phyloP scores from a whole-genome alignment of 805 yeast genomes.

The Brettanomyces sp. region DNA sequence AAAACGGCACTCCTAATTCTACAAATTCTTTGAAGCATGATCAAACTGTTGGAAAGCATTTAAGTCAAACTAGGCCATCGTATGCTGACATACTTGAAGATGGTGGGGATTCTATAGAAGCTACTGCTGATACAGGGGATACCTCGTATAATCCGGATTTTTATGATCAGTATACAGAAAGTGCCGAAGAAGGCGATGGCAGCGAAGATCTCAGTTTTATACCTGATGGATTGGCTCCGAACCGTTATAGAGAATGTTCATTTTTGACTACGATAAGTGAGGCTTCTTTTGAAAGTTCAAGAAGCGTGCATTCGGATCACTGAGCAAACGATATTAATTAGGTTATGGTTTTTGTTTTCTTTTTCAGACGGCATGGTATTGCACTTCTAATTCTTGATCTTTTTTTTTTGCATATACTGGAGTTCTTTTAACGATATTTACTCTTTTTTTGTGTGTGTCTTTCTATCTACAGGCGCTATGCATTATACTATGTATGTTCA shows the following conservation, averaged over 20 bases:
- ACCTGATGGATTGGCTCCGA: not conserved
- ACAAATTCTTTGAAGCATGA: not conserved
- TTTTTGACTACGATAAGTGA: conserved; percentile 2
- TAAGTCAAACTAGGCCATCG: not conserved
- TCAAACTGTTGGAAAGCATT: not conserved
- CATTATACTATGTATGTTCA: no score
- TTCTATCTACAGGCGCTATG: no score
- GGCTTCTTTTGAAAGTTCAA: conserved; percentile 1
- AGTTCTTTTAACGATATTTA: no score
- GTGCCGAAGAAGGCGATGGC: not conserved
- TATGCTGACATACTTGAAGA: conserved; percentile 3
- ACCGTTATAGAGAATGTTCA: not conserved
- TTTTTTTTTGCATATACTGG: no score
- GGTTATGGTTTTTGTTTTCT: no score
- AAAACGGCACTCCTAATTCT: not conserved
- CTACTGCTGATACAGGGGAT: not conserved
- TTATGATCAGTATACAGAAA: not conserved
- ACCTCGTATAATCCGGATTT: not conserved
- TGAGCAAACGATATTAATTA: not conserved
- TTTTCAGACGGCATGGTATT: no score
- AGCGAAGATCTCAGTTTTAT: not conserved
- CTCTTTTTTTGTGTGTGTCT: no score
- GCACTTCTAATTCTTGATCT: no score
- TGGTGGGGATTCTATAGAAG: not conserved
- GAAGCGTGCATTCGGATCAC: not conserved